Conservation (phyloP, 2,329 filamentous ascomycete species). For the Sporothrix euskadiensis region DNA sequence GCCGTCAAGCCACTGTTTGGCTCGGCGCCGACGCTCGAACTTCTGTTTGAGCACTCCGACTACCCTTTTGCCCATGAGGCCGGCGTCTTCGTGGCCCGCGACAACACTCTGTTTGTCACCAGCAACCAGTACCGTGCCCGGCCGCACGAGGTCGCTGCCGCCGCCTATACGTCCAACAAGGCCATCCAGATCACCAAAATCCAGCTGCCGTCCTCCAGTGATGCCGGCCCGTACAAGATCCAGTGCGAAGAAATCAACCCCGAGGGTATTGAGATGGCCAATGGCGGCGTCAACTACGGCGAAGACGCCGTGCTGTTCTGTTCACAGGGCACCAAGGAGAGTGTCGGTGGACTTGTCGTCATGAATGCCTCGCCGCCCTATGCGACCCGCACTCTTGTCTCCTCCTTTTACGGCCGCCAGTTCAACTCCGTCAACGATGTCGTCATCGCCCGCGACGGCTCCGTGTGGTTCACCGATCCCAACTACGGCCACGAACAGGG, state of each 20-base stretch:
- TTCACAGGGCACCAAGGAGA: conserved; percentile 33
- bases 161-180: conserved; percentile 12
- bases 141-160: background rate
- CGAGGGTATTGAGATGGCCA: conserved; percentile 24
- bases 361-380: conserved; percentile 41
- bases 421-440: conserved; percentile 53
- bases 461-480: conserved; percentile 54
- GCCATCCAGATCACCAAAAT: conserved; percentile 24
- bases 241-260: conserved; percentile 22
- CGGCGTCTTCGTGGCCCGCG: conserved; percentile 27
- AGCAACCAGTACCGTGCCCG: conserved; percentile 25
- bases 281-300: conserved; percentile 42
- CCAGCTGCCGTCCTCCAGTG: conserved; percentile 6
- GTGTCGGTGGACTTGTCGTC: conserved; percentile 42
- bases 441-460: conserved; percentile 42
- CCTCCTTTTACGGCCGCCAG: conserved; percentile 46
- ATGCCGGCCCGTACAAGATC: background rate
- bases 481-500: conserved; percentile 47
- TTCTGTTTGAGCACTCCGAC: conserved; percentile 39
- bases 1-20: conserved; percentile 21
- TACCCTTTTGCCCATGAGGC: conserved; percentile 31
- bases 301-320: conserved; percentile 39
- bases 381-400: conserved; percentile 41
- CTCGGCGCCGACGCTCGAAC: conserved; percentile 33
- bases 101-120: conserved; percentile 27